phyloP scores from a whole-genome alignment of 441 rosid species.

The Aleurites moluccanus region DNA sequence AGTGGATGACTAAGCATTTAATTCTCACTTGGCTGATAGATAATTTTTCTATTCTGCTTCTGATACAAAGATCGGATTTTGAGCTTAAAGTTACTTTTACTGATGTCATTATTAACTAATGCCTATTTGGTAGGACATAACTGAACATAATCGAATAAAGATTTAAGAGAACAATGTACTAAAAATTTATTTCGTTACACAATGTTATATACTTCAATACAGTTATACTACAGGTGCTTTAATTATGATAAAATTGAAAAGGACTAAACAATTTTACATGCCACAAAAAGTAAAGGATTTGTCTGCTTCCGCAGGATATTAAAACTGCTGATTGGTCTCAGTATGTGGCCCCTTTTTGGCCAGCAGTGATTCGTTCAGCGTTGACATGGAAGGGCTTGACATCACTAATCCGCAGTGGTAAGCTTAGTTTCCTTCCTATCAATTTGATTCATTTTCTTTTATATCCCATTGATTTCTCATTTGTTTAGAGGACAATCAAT shows the following conservation, averaged over 20 bases:
- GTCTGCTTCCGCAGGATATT: constrained; percentile 52
- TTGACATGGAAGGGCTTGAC: constrained; percentile 77
- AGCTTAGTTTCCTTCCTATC: neutral
- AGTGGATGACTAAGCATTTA: neutral
- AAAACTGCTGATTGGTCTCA: constrained; percentile 80
- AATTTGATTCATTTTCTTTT: neutral
- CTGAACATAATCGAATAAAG: too few species aligned
- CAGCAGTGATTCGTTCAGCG: constrained; percentile 77
- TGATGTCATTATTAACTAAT: neutral
- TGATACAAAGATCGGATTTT: neutral
- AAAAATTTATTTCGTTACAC: too few species aligned
- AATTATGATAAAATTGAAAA: neutral
- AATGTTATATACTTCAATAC: too few species aligned
- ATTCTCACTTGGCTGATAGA: neutral
- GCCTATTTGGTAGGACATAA: too few species aligned
- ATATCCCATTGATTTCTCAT: neutral
- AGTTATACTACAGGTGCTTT: neutral
- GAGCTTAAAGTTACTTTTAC: neutral
- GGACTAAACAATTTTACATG: neutral
- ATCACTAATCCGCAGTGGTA: constrained; percentile 71
- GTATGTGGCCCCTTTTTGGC: constrained; percentile 91
- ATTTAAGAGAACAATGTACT: too few species aligned
- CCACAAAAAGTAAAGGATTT: neutral
- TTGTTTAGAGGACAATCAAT: neutral
- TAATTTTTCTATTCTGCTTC: neutral